Evolutionary conservation across 2,329 filamentous ascomycete genomes (phyloP).

Genomic region (Pleurostoma richardsiae): DNA sequence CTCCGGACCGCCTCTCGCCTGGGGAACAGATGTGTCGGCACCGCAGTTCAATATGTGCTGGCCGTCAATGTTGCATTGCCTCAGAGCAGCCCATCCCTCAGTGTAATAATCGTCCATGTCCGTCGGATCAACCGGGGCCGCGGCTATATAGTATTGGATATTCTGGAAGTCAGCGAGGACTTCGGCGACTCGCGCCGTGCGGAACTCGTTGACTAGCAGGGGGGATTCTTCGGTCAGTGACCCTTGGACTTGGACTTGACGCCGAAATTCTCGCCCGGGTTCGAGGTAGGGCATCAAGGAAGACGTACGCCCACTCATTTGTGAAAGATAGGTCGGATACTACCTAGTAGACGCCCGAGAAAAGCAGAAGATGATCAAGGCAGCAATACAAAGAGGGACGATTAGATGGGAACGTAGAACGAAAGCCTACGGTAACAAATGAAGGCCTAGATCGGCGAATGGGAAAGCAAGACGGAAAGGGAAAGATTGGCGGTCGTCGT

Average conservation of each 20-base stretch:
- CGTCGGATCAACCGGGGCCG: conserved; percentile 47
- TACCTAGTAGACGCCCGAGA: too few species aligned
- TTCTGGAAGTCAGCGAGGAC: conserved; percentile 57
- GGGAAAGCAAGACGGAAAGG: not conserved
- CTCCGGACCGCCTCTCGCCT: conserved; percentile 44
- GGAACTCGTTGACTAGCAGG: conserved; percentile 51
- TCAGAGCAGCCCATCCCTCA: conserved; percentile 56
- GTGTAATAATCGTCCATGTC: conserved; percentile 57
- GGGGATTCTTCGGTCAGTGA: not conserved
- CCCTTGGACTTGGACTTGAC: too few species aligned
- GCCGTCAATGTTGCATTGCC: conserved; percentile 58
- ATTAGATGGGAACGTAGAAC: not conserved
- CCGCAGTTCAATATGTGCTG: conserved; percentile 61
- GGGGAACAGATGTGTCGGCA: conserved; percentile 55
- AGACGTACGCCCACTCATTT: not conserved
- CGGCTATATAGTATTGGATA: conserved; percentile 58
- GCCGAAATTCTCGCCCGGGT: too few species aligned
- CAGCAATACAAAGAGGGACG: too few species aligned
- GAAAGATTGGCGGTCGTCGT: not conserved
- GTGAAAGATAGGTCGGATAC: too few species aligned
- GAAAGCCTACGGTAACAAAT: not conserved
- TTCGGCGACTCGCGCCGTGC: conserved; percentile 55
- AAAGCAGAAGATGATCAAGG: too few species aligned
- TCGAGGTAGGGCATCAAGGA: not conserved
- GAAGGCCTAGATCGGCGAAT: not conserved